phyloP scores from a whole-genome alignment of 1,284 basidiomycete species.

The Megacollybia platyphylla region DNA sequence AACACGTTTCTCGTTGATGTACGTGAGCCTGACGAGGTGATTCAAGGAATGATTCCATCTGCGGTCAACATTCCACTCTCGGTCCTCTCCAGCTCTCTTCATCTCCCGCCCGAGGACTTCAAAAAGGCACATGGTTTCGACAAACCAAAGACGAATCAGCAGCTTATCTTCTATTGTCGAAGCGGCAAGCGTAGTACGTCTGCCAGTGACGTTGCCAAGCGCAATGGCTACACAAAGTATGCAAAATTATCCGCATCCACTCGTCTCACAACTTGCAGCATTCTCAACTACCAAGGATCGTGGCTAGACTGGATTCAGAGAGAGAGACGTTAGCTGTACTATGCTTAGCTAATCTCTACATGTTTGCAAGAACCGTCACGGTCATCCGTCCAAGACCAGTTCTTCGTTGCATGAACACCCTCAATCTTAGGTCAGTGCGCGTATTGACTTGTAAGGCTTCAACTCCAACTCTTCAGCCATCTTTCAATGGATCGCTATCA shows the following conservation, averaged over 20 bases:
- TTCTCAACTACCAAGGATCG: constrained; percentile 83
- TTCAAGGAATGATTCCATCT: constrained; percentile 91
- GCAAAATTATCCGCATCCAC: constrained; percentile 19
- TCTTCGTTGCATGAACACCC: constrained; percentile 13
- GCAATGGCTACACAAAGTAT: constrained; percentile 79
- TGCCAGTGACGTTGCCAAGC: constrained; percentile 75
- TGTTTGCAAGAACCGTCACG: neutral
- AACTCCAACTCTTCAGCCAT: neutral
- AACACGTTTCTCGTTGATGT: constrained; percentile 84
- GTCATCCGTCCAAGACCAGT: neutral
- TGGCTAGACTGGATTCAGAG: constrained; percentile 86
- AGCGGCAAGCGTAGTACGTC: constrained; percentile 79
- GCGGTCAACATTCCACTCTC: constrained; percentile 91
- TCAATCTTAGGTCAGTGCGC: constrained; percentile 29
- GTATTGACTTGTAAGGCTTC: neutral
- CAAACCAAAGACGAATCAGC: constrained; percentile 69
- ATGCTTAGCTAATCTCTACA: neutral
- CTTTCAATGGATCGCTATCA: constrained; percentile 69
- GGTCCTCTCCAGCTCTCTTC: constrained; percentile 59
- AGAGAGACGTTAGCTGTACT: constrained; percentile 21
- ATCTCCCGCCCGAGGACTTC: constrained; percentile 50
- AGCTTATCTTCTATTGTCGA: constrained; percentile 90
- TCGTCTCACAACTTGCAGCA: constrained; percentile 23
- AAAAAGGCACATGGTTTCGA: constrained; percentile 69
- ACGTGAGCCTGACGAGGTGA: constrained; percentile 87